Percentiles rank a stretch among this genome's conserved stretches.
These are phyloP conservation scores for Dryas alaskensis DNA, from an alignment of 306 rosid species.

Conservation along the genomic window DNA sequence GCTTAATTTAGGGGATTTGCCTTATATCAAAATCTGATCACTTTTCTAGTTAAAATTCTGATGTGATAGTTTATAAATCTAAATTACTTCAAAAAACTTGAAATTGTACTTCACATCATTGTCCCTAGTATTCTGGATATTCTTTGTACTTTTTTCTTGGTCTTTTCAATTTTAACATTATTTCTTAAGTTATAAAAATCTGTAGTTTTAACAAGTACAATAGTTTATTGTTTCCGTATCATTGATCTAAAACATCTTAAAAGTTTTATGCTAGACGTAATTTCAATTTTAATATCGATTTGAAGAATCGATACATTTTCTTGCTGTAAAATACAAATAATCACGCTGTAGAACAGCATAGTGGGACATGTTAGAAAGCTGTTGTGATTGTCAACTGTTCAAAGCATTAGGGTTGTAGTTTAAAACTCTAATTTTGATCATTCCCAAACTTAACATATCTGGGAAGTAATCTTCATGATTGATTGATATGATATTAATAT, in stretches of 20 bases:
- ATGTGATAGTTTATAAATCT: no score
- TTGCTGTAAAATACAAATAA: background rate
- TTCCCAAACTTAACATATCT: slow-evolving; percentile 14
- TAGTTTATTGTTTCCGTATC: background rate
- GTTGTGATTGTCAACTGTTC: background rate
- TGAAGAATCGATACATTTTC: no score
- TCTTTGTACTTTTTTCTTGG: no score
- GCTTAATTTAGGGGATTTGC: background rate
- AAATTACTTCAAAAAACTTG: no score
- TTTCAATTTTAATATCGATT: no score
- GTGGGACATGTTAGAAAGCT: background rate
- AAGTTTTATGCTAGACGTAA: no score
- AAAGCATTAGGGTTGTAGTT: background rate
- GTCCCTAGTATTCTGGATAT: no score
- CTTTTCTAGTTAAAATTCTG: background rate
- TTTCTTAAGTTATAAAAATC: no score
- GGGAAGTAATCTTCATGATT: slow-evolving; percentile 9
- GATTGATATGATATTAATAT: slow-evolving; percentile 19
- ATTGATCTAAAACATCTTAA: no score
- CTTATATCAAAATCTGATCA: background rate
- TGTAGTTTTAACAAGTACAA: background rate
- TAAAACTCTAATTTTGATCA: background rate
- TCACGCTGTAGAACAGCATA: background rate
- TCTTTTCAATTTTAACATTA: no score
- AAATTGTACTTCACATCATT: no score